Evolutionary conservation across 768 basidiomycete species (phyloP), one percentile per base, ranked within the genome.

Genomic region (Thelephora ganbajun): DNA sequence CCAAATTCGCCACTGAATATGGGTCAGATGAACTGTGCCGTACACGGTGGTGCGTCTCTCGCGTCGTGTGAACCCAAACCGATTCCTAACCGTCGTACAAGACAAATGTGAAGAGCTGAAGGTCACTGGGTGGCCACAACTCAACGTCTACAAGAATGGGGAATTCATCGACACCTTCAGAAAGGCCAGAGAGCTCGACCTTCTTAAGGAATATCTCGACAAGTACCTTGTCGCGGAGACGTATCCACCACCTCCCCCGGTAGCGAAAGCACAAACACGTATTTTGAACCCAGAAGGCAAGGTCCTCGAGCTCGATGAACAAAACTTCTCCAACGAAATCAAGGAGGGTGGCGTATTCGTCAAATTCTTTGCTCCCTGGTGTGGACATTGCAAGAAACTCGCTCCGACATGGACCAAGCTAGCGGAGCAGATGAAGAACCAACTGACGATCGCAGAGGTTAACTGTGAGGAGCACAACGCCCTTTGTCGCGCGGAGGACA

Each of bases 341-440:
- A 63, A 61, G 0, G 61, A 67, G 36, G 77, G 76, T 2, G 71
- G 77, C 1, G 63, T 72, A 1, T 78, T 84, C 54, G 67, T 83
- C 61, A 83, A 84, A 59, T 98, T 87, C 69, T 98, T 75, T 60
- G 94, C 92, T 0, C 93, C 93, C 0, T 98, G 93, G 83, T 97
- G 93, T 60, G 87, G 87, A 3, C 93, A 98, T 64, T 99, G 94
- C 74, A 93, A 96, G 67, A 88, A 88, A 59, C 72, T 98, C 1
- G 87, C 88, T 0, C 91, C 81, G 45, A 72, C 68, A 0, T 98
- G 91, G 88, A 67, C 66, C 1, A 69, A 83, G 44, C 73, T 99
- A 2, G 93, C 87, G 0, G 62, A 65, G 44, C 65, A 67, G 18
- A 79, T 93, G 72, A 73, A 82, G 54, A 67, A 71, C 51, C 79